These are phyloP conservation scores for Phytophthora sojae DNA, from an alignment of 352 stramenopile species.

Conservation along the genomic window DNA sequence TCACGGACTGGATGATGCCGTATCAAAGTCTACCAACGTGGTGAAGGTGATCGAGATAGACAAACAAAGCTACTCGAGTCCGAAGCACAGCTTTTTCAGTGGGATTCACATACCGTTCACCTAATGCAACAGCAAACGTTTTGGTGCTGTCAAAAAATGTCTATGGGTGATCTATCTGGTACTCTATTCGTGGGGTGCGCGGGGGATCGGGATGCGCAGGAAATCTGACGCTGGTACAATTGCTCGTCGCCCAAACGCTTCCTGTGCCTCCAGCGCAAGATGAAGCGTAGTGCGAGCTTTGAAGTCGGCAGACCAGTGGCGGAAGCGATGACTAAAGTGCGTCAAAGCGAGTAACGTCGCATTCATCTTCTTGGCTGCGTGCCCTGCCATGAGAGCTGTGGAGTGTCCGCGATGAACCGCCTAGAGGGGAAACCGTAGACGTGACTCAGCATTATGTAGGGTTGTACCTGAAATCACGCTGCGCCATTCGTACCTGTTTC, in stretches of 20 bases:
- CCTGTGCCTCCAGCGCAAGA: constrained; percentile 71
- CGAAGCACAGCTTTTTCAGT: constrained; percentile 72
- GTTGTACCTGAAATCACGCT: background rate
- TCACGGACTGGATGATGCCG: constrained; percentile 88
- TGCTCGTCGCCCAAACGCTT: constrained; percentile 66
- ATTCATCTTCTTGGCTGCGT: constrained; percentile 78
- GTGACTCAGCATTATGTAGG: too few relatives aligned
- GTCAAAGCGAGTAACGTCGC: constrained; percentile 81
- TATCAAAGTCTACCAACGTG: constrained; percentile 87
- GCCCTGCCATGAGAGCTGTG: constrained; percentile 80
- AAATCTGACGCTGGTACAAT: constrained; percentile 84
- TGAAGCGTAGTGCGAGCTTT: constrained; percentile 66
- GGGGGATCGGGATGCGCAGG: constrained; percentile 78
- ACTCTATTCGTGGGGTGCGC: constrained; percentile 52
- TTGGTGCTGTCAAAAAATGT: background rate
- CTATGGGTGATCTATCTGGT: constrained; percentile 25
- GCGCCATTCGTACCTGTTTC: constrained; percentile 46
- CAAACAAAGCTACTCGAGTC: constrained; percentile 68
- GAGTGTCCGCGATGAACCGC: constrained; percentile 82
- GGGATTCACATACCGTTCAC: constrained; percentile 47
- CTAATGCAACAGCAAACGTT: constrained; percentile 14
- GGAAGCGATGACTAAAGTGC: constrained; percentile 89
- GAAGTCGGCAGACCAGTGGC: constrained; percentile 59
- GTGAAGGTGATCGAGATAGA: constrained; percentile 90
- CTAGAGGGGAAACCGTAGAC: constrained; percentile 20